Evolutionary conservation across 2,329 filamentous ascomycete species (phyloP).

Genomic region (Alternaria triticina): DNA sequence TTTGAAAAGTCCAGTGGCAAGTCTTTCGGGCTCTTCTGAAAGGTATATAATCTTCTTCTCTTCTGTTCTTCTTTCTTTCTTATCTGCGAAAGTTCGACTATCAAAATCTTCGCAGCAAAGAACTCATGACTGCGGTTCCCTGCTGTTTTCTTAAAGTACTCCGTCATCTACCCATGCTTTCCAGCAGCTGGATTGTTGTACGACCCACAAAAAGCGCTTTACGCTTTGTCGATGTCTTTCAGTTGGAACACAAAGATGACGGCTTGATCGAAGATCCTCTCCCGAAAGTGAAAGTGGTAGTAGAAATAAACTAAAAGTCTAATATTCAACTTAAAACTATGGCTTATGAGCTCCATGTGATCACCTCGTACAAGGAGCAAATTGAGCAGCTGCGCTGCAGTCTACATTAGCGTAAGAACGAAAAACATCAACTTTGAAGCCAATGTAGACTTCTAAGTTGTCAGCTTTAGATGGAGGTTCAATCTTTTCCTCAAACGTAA

Average conservation of each 20-base stretch:
- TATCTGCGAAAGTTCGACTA: background rate
- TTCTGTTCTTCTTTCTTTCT: background rate
- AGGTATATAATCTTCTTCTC: background rate
- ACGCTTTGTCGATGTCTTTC: background rate
- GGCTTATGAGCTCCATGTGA: no score
- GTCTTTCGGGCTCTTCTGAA: accelerated
- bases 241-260: no score
- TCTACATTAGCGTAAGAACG: no score
- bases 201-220: background rate
- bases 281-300: no score
- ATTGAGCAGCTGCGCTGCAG: no score
- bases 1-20: background rate
- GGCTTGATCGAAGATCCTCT: no score
- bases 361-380: no score
- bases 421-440: no score
- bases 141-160: background rate
- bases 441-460: no score
- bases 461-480: no score
- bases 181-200: background rate
- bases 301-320: no score
- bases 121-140: background rate
- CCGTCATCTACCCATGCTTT: background rate
- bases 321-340: no score
- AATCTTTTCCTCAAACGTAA: accelerated
- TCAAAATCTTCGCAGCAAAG: background rate